Percentiles rank a stretch among this genome's conserved stretches.
Conservation (phyloP, 306 rosid genomes). For the Quercus suber region DNA sequence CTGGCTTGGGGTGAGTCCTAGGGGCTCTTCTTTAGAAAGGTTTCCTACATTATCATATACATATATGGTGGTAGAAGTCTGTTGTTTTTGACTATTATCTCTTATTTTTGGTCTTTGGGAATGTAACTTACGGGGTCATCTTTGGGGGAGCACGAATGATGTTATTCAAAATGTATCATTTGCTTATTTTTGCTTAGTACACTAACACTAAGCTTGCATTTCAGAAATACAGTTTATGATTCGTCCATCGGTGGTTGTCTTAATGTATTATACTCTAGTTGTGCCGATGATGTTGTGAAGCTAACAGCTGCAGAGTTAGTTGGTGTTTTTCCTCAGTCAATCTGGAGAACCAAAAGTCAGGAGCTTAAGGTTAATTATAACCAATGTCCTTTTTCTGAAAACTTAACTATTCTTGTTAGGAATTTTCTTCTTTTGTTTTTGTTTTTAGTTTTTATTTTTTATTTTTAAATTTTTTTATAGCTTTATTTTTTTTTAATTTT, state of each 20-base stretch:
- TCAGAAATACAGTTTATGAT: conserved; percentile 78
- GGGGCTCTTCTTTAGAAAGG: too few species aligned
- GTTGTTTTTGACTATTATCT: not conserved
- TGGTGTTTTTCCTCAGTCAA: conserved; percentile 52
- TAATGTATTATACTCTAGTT: conserved; percentile 57
- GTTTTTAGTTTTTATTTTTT: too few species aligned
- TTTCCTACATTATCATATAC: too few species aligned
- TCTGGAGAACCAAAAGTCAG: conserved; percentile 73
- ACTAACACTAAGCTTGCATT: conserved; percentile 27
- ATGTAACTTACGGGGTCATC: not conserved
- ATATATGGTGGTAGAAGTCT: not conserved
- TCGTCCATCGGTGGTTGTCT: conserved; percentile 82
- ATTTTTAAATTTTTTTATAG: not conserved
- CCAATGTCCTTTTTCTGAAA: conserved; percentile 22
- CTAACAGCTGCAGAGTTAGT: conserved; percentile 78
- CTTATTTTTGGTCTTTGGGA: not conserved
- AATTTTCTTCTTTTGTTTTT: conserved; percentile 11
- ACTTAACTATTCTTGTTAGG: conserved; percentile 21
- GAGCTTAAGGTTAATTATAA: conserved; percentile 77
- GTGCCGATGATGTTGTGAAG: conserved; percentile 69
- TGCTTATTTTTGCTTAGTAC: conserved; percentile 7
- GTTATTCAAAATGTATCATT: conserved; percentile 3
- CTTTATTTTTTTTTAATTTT: not conserved
- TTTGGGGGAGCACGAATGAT: not conserved
- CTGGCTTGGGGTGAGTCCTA: too few species aligned